Evolutionary conservation across 2,329 filamentous ascomycete species (phyloP), one percentile per base, ranked within the genome.

Genomic region (Neofusicoccum laricinum): DNA sequence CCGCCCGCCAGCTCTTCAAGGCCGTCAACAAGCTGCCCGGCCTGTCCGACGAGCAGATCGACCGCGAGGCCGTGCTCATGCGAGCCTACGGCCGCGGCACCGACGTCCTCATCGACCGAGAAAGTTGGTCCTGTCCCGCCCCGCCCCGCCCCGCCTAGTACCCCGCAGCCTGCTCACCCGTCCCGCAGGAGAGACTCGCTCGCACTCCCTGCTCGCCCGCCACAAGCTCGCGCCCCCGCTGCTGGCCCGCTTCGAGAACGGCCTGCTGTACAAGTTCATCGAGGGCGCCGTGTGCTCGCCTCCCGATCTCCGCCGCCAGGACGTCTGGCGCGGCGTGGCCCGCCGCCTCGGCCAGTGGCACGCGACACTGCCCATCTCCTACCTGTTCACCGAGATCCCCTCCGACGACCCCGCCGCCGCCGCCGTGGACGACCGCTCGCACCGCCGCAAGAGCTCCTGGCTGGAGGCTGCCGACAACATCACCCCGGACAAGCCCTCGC

Each of bases 71-170:
- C 38, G 87, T 98, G 69, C 84, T 99, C 68, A 86, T 99, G 72
- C 88, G 95, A 70, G 95, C 95, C 67, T 99, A 97, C 78, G 95
- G 95, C 71, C 89, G 95, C 76, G 92, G 93, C 68, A 98, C 95
- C 69, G 93, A 96, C 74, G 85, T 98, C 63, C 85, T 99, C 71
- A 99, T 99, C 79, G 95, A 99, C 80, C 90, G 95, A 69, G 91
- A 97, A 81, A 89, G 94, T 84, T 88, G 86, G 83, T 65, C 19
- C 48, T 21, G 40, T 40, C 63, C 49, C 32, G 36, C 30, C 62
- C 48, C 40, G 41, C 50, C 38, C 41, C 55, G 55, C 55, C 55
- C 25, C 46, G 46, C 21, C 30, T 11, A 10, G 25, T 34, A 38
- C 10, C 38, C 36, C 41, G 38, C 46, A 40, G n/a, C 14, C 32